phyloP scores from a whole-genome alignment of 306 rosid genomes.

The Citrullus amarus region DNA sequence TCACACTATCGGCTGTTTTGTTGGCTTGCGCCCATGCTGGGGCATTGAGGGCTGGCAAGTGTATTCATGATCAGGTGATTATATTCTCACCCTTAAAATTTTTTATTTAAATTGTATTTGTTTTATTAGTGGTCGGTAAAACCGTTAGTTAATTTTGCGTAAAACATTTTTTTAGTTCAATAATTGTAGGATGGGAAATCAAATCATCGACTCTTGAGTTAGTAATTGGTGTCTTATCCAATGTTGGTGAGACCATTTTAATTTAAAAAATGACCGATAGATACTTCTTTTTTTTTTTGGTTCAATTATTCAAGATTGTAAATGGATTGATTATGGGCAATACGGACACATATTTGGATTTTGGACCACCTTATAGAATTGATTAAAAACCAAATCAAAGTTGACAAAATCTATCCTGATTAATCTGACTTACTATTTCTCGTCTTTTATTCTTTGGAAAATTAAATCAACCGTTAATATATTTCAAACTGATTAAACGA shows the following conservation, averaged over 20 bases:
- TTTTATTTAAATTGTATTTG: neutral
- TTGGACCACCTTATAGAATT: neutral
- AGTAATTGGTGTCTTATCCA: too few relatives aligned
- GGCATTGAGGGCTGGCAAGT: slow-evolving; percentile 59
- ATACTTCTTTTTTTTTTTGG: too few relatives aligned
- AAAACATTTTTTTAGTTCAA: too few relatives aligned
- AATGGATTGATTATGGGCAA: neutral
- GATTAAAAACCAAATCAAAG: neutral
- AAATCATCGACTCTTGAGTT: too few relatives aligned
- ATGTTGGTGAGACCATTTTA: too few relatives aligned
- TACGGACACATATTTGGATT: neutral
- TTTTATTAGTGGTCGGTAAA: neutral
- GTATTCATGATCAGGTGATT: slow-evolving; percentile 67
- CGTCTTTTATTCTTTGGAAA: too few relatives aligned
- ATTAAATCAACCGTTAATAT: too few relatives aligned
- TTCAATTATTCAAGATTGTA: neutral
- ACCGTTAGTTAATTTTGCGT: too few relatives aligned
- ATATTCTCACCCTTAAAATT: neutral
- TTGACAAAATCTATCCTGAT: neutral
- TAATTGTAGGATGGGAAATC: too few relatives aligned
- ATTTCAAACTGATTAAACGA: neutral
- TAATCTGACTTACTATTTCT: neutral
- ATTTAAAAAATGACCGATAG: neutral
- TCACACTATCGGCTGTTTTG: slow-evolving; percentile 56
- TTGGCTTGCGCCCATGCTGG: slow-evolving; percentile 70